These are phyloP conservation scores for Syzygium oleosum DNA, from an alignment of 345 rosid species.

Conservation along the genomic window DNA sequence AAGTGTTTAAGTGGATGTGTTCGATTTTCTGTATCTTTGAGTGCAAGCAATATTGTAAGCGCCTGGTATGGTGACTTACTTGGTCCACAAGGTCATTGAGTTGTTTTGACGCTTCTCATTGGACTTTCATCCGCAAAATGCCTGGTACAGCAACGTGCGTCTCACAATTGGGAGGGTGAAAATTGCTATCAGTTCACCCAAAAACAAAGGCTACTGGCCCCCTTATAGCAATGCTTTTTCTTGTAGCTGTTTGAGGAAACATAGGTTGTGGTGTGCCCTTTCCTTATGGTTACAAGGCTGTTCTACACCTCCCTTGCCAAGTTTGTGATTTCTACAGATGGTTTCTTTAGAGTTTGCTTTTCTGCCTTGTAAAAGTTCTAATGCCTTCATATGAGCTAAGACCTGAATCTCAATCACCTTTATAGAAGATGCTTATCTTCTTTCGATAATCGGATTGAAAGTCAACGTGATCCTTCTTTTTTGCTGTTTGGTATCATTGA, in stretches of 20 bases:
- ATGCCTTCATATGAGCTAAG: not conserved
- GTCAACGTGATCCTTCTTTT: not conserved
- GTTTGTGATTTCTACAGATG: not conserved
- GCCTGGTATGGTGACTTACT: not conserved
- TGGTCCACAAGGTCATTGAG: not conserved
- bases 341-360: not conserved
- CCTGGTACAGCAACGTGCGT: not conserved
- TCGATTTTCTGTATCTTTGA: not conserved
- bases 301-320: not conserved
- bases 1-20: not conserved
- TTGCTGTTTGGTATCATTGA: not conserved
- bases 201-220: not conserved
- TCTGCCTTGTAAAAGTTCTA: not conserved
- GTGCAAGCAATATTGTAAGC: not conserved
- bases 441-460: not conserved
- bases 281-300: not conserved
- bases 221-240: not conserved
- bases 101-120: not conserved
- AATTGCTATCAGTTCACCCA: not conserved
- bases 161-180: not conserved
- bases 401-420: not conserved
- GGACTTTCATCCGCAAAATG: not conserved
- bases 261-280: not conserved
- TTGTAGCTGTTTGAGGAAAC: not conserved
- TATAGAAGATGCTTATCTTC: not conserved